phyloP scores from a whole-genome alignment of 768 basidiomycete genomes.

The Russula olivacea region DNA sequence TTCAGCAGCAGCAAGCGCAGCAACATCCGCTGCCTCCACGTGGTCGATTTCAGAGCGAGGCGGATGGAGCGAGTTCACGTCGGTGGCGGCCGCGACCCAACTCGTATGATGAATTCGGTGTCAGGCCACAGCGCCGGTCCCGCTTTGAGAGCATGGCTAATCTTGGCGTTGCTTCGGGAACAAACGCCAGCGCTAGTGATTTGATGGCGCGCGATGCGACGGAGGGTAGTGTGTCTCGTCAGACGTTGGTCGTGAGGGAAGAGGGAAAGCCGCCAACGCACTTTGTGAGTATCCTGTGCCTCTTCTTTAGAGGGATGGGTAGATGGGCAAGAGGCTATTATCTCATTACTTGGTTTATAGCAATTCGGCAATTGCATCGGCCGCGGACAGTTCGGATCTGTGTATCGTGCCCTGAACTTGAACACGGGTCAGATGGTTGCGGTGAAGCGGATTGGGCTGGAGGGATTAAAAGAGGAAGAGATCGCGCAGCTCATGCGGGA shows the following conservation, averaged over 20 bases:
- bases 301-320: neutral
- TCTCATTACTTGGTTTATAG: slow-evolving; percentile 37
- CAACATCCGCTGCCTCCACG: slow-evolving; percentile 42
- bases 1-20: slow-evolving; percentile 19
- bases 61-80: slow-evolving; percentile 50
- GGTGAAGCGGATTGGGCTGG: slow-evolving; percentile 91
- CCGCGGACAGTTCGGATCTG: slow-evolving; percentile 92
- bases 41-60: slow-evolving; percentile 69
- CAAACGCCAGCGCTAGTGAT: slow-evolving; percentile 59
- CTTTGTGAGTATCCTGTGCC: slow-evolving; percentile 51
- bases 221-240: slow-evolving; percentile 59
- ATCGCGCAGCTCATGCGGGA: slow-evolving; percentile 89
- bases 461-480: slow-evolving; percentile 87
- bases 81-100: slow-evolving; percentile 53
- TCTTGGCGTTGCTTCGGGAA: slow-evolving; percentile 43
- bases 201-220: slow-evolving; percentile 53
- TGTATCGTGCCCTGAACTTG: slow-evolving; percentile 90
- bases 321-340: neutral
- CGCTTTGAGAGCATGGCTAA: slow-evolving; percentile 72
- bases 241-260: slow-evolving; percentile 71
- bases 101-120: slow-evolving; percentile 63
- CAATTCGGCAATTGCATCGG: slow-evolving; percentile 98
- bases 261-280: slow-evolving; percentile 73
- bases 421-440: slow-evolving; percentile 97
- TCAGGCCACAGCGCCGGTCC: slow-evolving; percentile 46